Evolutionary conservation across 352 stramenopile species (phyloP).

Genomic region (Phytophthora foliorum): DNA sequence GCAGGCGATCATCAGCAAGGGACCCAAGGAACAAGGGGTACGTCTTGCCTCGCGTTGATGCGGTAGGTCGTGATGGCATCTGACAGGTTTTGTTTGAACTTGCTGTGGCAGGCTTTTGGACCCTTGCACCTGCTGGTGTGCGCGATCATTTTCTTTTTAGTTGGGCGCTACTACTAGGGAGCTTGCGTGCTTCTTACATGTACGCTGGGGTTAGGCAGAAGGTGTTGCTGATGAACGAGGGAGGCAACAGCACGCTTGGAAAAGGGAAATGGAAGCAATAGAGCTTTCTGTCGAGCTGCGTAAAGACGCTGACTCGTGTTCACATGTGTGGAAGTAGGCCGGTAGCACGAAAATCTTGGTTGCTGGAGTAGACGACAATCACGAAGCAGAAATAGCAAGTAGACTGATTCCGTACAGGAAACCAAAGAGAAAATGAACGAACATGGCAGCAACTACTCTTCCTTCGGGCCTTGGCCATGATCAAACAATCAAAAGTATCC

Average conservation of each 20-base stretch:
- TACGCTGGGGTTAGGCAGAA: constrained; percentile 29
- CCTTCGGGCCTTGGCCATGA: background rate
- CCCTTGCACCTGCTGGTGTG: constrained; percentile 88
- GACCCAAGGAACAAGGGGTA: constrained; percentile 66
- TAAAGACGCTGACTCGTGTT: constrained; percentile 20
- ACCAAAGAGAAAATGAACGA: constrained; percentile 32
- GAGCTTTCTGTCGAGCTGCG: constrained; percentile 34
- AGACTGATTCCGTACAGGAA: constrained; percentile 30
- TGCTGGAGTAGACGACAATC: constrained; percentile 27
- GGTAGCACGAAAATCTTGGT: constrained; percentile 16
- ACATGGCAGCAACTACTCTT: constrained; percentile 30
- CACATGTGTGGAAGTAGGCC: constrained; percentile 24
- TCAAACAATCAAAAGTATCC: background rate
- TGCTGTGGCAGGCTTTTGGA: constrained; percentile 60
- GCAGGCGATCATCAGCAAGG: constrained; percentile 45
- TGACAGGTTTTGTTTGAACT: constrained; percentile 4
- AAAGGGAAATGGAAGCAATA: constrained; percentile 30
- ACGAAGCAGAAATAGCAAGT: constrained; percentile 27
- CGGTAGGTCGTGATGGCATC: background rate
- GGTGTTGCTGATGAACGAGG: constrained; percentile 19
- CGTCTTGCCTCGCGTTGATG: constrained; percentile 18
- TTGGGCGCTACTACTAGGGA: constrained; percentile 85
- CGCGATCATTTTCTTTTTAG: constrained; percentile 92
- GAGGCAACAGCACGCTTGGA: constrained; percentile 28
- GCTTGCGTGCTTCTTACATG: constrained; percentile 12